phyloP scores from a whole-genome alignment of 192 early-diverging fungal genomes.

The Podila epigama region DNA sequence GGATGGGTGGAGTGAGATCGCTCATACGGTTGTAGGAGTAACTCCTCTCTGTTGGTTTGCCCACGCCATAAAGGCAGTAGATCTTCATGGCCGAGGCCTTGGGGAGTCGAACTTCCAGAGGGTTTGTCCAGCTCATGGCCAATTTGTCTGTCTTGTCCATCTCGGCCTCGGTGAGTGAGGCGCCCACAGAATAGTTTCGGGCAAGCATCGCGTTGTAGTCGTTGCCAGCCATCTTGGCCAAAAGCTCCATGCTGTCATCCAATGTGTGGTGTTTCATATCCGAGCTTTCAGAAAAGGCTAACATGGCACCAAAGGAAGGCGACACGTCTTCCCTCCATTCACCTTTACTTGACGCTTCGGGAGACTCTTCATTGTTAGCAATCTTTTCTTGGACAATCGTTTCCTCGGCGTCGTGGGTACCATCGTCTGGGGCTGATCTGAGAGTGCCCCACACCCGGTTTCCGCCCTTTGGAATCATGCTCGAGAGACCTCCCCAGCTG shows the following conservation, averaged over 20 bases:
- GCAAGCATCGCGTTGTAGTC: constrained; percentile 60
- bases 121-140: constrained; percentile 80
- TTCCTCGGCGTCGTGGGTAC: constrained; percentile 47
- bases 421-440: constrained; percentile 77
- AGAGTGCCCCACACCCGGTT: constrained; percentile 78
- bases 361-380: constrained; percentile 15
- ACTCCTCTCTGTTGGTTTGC: constrained; percentile 79
- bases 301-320: constrained; percentile 42
- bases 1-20: constrained; percentile 14
- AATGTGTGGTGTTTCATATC: constrained; percentile 50
- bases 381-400: constrained; percentile 28
- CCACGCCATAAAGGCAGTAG: constrained; percentile 85
- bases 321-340: constrained; percentile 12
- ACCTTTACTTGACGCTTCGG: constrained; percentile 1
- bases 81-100: constrained; percentile 79
- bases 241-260: constrained; percentile 55
- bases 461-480: constrained; percentile 88
- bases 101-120: constrained; percentile 75
- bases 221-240: constrained; percentile 58
- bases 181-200: constrained; percentile 71
- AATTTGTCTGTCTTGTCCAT: constrained; percentile 65
- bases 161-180: constrained; percentile 64
- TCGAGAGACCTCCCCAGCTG: constrained; percentile 79
- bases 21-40: constrained; percentile 76
- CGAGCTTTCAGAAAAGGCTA: constrained; percentile 26